Percentiles rank a stretch among this genome's conserved stretches.
Conservation (phyloP, 805 yeast species). For the Suhomyces emberorum region DNA sequence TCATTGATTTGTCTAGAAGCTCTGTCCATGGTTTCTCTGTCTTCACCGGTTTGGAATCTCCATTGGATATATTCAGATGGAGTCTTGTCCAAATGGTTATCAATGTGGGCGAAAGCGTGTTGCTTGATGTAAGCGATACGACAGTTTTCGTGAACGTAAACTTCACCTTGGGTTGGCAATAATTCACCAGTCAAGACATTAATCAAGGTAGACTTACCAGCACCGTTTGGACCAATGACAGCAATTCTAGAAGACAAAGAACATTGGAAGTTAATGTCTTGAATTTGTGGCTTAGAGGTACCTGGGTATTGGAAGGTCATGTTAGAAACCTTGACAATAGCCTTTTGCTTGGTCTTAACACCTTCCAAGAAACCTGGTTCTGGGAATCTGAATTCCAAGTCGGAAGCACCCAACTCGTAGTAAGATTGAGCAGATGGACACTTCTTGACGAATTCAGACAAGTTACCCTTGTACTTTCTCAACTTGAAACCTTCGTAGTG, state of each 20-base stretch:
- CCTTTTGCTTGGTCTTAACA: slow-evolving; percentile 99
- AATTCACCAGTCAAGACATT: slow-evolving; percentile 99
- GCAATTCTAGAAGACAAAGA: slow-evolving; percentile 99
- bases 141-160: slow-evolving; percentile 98
- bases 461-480: slow-evolving; percentile 99
- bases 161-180: slow-evolving; percentile 97
- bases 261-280: slow-evolving; percentile 95
- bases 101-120: slow-evolving; percentile 99
- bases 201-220: slow-evolving; percentile 99
- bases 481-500: slow-evolving; percentile 99
- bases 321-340: slow-evolving; percentile 95
- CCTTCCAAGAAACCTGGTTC: slow-evolving; percentile 99
- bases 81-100: slow-evolving; percentile 97
- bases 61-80: slow-evolving; percentile 99
- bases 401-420: slow-evolving; percentile 98
- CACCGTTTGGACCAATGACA: slow-evolving; percentile 99
- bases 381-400: slow-evolving; percentile 95
- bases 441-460: slow-evolving; percentile 96
- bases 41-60: slow-evolving; percentile 99
- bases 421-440: slow-evolving; percentile 98
- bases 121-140: slow-evolving; percentile 99
- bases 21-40: slow-evolving; percentile 99
- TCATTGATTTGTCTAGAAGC: slow-evolving; percentile 98
- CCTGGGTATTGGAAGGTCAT: slow-evolving; percentile 99
- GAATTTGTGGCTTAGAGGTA: slow-evolving; percentile 92